A percentile compares a stretch with the other conserved stretches of the same genome.
phyloP scores from a whole-genome alignment of 208 protist genomes.

The Baffinella frigidus region DNA sequence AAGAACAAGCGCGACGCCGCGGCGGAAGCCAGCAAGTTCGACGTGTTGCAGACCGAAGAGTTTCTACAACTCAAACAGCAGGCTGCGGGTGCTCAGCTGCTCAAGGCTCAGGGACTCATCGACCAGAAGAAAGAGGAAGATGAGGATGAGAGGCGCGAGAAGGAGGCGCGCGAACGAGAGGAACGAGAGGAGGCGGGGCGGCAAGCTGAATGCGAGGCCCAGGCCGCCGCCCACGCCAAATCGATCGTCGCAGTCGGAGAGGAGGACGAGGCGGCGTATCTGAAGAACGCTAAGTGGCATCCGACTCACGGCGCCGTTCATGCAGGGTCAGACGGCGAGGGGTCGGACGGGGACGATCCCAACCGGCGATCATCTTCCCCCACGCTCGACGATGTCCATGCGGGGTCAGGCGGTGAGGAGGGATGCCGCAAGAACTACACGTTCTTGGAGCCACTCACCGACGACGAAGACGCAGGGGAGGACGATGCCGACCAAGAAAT shows the following conservation, averaged over 20 bases:
- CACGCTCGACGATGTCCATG: no score
- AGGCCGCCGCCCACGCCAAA: no score
- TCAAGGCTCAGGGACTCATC: neutral
- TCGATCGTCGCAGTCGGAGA: neutral
- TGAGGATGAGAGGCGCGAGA: neutral
- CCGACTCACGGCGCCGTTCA: neutral
- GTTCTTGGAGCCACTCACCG: no score
- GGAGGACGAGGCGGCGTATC: neutral
- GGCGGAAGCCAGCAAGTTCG: neutral
- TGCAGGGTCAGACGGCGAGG: neutral
- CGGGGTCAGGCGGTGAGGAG: no score
- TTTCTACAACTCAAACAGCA: neutral
- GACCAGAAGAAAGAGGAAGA: neutral
- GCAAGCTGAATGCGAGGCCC: no score
- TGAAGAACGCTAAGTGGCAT: neutral
- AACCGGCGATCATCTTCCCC: no score
- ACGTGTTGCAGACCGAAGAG: constrained; percentile 15
- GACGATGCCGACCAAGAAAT: no score
- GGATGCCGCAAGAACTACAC: no score
- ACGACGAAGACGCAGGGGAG: no score
- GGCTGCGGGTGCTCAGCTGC: neutral
- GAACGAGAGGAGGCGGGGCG: neutral
- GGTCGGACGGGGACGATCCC: neutral
- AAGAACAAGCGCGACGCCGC: neutral
- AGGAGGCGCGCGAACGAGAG: constrained; percentile 28